These are phyloP conservation scores for Colletotrichum navitas DNA, from an alignment of 2,329 filamentous ascomycete species.

Conservation along the genomic window DNA sequence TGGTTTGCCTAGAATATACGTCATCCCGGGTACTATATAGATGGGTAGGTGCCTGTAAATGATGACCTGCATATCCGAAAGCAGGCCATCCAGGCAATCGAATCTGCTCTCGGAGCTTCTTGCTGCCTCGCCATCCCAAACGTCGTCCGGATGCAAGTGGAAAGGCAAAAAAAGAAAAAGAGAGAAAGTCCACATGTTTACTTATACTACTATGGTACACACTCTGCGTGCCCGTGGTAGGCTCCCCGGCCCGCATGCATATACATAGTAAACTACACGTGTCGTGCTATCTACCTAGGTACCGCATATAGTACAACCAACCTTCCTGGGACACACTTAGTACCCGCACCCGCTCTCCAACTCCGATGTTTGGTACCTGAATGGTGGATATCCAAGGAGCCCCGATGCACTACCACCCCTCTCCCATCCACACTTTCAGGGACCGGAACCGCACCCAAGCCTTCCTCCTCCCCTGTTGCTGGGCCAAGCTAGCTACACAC, in stretches of 20 bases:
- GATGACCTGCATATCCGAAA: neutral
- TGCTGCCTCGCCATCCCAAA: conserved; percentile 27
- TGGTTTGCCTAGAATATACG: neutral
- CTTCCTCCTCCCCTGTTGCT: neutral
- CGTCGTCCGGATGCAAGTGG: conserved; percentile 33
- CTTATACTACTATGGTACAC: neutral
- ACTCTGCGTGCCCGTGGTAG: conserved; percentile 14
- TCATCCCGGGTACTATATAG: neutral
- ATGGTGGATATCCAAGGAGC: conserved; percentile 31
- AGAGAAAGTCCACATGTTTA: too few relatives aligned
- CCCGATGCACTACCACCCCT: conserved; percentile 10
- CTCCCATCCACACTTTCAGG: conserved; percentile 19
- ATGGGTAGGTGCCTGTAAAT: neutral
- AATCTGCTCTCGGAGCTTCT: neutral
- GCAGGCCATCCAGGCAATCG: neutral
- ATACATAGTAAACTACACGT: neutral
- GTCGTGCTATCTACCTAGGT: too few relatives aligned
- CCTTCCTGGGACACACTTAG: neutral
- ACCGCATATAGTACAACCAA: neutral
- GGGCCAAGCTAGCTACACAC: neutral
- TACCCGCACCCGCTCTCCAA: neutral
- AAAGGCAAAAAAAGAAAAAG: neutral
- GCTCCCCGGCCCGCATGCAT: conserved; percentile 20
- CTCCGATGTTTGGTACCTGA: conserved; percentile 35
- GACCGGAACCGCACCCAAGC: conserved; percentile 6